Conservation (phyloP, 2,329 filamentous ascomycete genomes). For the Beauveria rudraprayagi region DNA sequence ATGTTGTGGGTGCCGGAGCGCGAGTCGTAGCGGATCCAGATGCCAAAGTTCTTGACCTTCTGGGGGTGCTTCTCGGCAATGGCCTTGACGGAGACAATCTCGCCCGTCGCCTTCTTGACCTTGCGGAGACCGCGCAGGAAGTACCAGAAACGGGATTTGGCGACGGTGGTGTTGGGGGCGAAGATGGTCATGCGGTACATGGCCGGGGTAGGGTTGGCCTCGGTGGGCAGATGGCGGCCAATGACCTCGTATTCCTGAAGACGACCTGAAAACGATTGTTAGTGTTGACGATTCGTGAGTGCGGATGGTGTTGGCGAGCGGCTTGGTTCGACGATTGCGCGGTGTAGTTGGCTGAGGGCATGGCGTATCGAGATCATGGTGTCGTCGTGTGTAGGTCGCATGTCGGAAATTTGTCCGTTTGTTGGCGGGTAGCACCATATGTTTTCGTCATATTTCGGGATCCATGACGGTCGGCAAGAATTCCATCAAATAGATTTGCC, state of each 20-base stretch:
- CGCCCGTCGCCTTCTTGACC: conserved; percentile 99
- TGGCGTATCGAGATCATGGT: not conserved
- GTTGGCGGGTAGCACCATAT: not conserved
- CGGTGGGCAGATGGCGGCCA: conserved; percentile 96
- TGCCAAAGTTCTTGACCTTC: conserved; percentile 99
- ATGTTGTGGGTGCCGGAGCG: conserved; percentile 99
- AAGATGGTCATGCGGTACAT: conserved; percentile 99
- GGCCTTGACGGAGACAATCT: conserved; percentile 95
- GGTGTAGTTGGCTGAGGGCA: not conserved
- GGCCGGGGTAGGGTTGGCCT: conserved; percentile 93
- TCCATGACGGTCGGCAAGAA: not conserved
- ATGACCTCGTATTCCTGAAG: conserved; percentile 99
- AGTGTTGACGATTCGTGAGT: conserved; percentile 19
- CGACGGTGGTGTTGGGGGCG: conserved; percentile 93
- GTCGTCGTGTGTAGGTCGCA: not conserved
- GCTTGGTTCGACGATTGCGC: conserved; percentile 6
- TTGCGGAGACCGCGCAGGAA: conserved; percentile 98
- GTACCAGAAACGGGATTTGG: conserved; percentile 99
- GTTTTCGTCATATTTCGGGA: not conserved
- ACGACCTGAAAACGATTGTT: conserved; percentile 61
- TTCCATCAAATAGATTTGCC: not conserved
- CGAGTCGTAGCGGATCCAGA: conserved; percentile 99
- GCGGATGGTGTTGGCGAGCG: not conserved
- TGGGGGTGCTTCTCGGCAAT: conserved; percentile 98
- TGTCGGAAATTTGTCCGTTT: not conserved